A percentile compares a stretch with the other conserved stretches of the same genome.
phyloP scores from a whole-genome alignment of 768 basidiomycete species.

The Boletus sp. region DNA sequence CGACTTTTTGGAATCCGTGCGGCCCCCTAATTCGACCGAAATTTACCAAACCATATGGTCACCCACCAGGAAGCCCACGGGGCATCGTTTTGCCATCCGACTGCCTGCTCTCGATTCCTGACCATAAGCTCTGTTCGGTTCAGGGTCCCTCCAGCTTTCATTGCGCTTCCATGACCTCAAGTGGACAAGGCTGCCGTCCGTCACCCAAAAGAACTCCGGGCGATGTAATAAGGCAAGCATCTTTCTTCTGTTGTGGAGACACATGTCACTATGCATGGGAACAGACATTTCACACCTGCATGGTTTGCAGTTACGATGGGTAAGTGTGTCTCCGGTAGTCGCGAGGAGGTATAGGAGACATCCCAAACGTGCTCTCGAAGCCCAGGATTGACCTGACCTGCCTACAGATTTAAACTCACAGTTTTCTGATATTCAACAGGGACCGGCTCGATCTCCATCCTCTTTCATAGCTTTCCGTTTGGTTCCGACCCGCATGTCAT shows the following conservation, averaged over 20 bases:
- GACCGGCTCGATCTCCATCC: constrained; percentile 51
- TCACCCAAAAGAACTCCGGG: constrained; percentile 28
- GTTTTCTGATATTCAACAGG: constrained; percentile 24
- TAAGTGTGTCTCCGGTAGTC: constrained; percentile 17
- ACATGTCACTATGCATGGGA: neutral
- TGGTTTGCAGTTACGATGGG: constrained; percentile 59
- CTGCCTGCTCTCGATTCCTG: neutral
- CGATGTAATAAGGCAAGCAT: constrained; percentile 35
- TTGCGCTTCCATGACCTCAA: neutral
- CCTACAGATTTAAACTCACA: neutral
- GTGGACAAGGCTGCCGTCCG: neutral
- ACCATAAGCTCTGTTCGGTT: neutral
- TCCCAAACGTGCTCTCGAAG: neutral
- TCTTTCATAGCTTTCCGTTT: constrained; percentile 60
- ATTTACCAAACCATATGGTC: no score
- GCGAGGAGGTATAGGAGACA: neutral
- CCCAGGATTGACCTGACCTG: neutral
- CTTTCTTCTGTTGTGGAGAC: neutral
- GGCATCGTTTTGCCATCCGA: neutral
- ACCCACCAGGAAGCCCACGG: neutral
- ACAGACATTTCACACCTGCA: constrained; percentile 50
- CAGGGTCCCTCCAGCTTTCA: neutral
- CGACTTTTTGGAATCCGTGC: no score
- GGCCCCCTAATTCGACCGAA: no score
- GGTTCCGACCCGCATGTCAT: constrained; percentile 39